These are phyloP conservation scores for Chenopodium formosanum DNA, from an alignment of 148 eudicot species.

Conservation along the genomic window DNA sequence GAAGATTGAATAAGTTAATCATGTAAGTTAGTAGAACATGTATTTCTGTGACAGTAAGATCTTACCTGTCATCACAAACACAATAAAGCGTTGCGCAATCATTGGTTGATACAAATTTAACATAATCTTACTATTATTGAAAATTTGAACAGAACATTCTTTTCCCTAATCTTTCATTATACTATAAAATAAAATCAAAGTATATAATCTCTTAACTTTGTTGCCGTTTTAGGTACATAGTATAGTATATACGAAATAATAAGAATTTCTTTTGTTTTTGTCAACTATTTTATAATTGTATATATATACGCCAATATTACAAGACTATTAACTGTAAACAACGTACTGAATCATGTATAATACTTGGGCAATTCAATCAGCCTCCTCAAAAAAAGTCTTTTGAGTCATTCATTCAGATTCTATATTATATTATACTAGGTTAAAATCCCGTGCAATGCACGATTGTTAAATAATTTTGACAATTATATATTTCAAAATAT, in stretches of 20 bases:
- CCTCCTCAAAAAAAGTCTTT: neutral
- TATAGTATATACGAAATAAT: neutral
- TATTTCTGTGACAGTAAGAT: slow-evolving; percentile 17
- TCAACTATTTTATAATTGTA: slow-evolving; percentile 6
- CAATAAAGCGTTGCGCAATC: slow-evolving; percentile 24
- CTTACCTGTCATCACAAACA: slow-evolving; percentile 25
- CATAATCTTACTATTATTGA: neutral
- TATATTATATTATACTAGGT: too few species aligned
- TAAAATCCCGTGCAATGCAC: too few species aligned
- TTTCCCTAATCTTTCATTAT: slow-evolving; percentile 12
- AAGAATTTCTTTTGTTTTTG: neutral
- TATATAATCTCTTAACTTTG: neutral
- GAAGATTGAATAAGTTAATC: neutral
- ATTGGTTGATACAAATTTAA: slow-evolving; percentile 13
- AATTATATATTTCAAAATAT: too few species aligned
- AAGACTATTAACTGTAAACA: slow-evolving; percentile 28
- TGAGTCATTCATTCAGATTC: neutral
- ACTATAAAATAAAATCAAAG: neutral
- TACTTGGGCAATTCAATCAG: neutral
- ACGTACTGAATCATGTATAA: slow-evolving; percentile 1
- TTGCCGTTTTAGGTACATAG: neutral
- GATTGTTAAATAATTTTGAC: too few species aligned
- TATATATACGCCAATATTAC: slow-evolving; percentile 6
- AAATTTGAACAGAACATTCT: slow-evolving; percentile 14
- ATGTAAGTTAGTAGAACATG: neutral